phyloP scores from a whole-genome alignment of 768 basidiomycete species.

The Amanita molliuscula region DNA sequence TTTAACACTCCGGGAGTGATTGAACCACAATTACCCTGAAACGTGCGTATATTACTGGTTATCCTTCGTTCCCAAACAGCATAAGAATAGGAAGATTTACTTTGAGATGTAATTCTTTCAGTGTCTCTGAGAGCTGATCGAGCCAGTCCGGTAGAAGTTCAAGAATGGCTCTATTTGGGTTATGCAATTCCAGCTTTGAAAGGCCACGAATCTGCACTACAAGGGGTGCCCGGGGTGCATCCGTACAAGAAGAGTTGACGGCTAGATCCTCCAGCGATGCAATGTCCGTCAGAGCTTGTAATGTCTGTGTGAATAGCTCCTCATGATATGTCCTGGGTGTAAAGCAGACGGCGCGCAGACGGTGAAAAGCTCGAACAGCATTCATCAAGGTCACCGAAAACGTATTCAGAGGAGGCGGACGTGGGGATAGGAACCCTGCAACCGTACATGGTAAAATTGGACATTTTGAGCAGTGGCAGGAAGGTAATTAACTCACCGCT shows the following conservation, averaged over 20 bases:
- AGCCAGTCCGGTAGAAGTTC: slow-evolving; percentile 37
- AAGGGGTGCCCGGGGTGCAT: slow-evolving; percentile 19
- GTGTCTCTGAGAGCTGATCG: slow-evolving; percentile 17
- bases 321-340: slow-evolving; percentile 23
- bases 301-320: slow-evolving; percentile 21
- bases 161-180: slow-evolving; percentile 30
- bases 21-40: slow-evolving; percentile 51
- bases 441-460: slow-evolving; percentile 7
- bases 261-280: slow-evolving; percentile 16
- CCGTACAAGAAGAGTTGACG: slow-evolving; percentile 27
- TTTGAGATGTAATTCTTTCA: slow-evolving; percentile 31
- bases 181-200: slow-evolving; percentile 19
- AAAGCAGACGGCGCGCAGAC: slow-evolving; percentile 23
- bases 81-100: slow-evolving; percentile 15
- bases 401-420: slow-evolving; percentile 21
- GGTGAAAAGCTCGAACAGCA: slow-evolving; percentile 21
- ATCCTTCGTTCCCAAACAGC: not conserved
- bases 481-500: slow-evolving; percentile 23
- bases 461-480: slow-evolving; percentile 3
- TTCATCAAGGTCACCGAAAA: slow-evolving; percentile 17
- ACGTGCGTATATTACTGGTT: not conserved
- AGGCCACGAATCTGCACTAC: slow-evolving; percentile 21
- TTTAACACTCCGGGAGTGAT: slow-evolving; percentile 50
- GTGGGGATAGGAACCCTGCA: slow-evolving; percentile 16
- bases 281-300: slow-evolving; percentile 15